phyloP scores from a whole-genome alignment of 495 filamentous ascomycete species.

The Amniculicola lignicola region DNA sequence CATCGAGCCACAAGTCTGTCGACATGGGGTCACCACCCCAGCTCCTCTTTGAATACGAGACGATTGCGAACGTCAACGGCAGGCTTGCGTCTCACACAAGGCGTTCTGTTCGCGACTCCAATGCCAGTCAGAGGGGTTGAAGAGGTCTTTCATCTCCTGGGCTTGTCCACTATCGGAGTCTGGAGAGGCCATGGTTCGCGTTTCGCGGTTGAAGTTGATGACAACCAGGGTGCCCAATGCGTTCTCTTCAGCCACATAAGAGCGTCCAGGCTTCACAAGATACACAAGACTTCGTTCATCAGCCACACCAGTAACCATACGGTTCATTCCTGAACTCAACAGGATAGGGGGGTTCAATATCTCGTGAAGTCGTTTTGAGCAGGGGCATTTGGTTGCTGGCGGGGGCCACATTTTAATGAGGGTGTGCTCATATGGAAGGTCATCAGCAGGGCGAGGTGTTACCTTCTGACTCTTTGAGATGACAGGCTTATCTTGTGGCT shows the following conservation, averaged over 20 bases:
- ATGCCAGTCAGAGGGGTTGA: neutral
- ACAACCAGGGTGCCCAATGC: conserved; percentile 19
- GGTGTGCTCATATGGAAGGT: conserved; percentile 16
- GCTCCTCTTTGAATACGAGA: too few species aligned
- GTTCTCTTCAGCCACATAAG: conserved; percentile 15
- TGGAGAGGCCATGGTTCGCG: neutral
- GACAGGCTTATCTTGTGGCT: neutral
- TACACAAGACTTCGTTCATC: conserved; percentile 30
- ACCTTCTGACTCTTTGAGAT: neutral
- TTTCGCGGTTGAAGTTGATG: conserved; percentile 18
- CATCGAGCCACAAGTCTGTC: too few species aligned
- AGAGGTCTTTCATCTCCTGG: neutral
- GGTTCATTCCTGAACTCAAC: neutral
- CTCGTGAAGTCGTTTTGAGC: conserved; percentile 21
- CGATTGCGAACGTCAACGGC: neutral
- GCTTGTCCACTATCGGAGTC: neutral
- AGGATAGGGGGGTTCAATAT: conserved; percentile 25
- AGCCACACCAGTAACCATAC: conserved; percentile 15
- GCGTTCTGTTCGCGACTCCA: neutral
- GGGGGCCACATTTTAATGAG: conserved; percentile 31
- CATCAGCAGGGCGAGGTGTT: neutral
- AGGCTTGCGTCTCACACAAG: conserved; percentile 1
- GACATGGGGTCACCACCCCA: too few species aligned
- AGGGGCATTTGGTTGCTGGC: conserved; percentile 15
- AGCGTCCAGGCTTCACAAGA: conserved; percentile 16